Percentiles rank a stretch among this genome's conserved stretches.
phyloP scores from a whole-genome alignment of 2,329 filamentous ascomycete genomes.

The Stachybotrys echinatus region DNA sequence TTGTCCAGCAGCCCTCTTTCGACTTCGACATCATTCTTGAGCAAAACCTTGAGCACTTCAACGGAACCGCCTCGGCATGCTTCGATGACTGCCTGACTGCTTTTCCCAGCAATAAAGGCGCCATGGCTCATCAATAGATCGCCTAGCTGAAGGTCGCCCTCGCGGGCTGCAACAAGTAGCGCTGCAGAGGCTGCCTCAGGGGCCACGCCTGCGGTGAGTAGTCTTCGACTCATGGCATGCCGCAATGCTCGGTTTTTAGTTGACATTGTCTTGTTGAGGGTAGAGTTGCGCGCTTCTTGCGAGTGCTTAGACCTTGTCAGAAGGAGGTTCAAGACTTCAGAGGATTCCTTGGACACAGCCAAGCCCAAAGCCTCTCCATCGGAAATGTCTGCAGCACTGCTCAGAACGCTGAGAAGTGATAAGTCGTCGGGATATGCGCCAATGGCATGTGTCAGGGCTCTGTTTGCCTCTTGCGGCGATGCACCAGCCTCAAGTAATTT shows the following conservation, averaged over 20 bases:
- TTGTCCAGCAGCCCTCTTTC: constrained; percentile 38
- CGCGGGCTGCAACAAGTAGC: constrained; percentile 44
- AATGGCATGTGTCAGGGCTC: constrained; percentile 47
- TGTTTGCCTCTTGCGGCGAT: constrained; percentile 40
- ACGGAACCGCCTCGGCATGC: constrained; percentile 46
- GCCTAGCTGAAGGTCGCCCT: constrained; percentile 47
- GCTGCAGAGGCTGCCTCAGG: constrained; percentile 41
- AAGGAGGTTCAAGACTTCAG: constrained; percentile 41
- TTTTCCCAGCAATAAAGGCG: constrained; percentile 43
- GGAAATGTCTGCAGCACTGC: constrained; percentile 39
- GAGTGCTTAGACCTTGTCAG: constrained; percentile 31
- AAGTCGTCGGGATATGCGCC: constrained; percentile 41
- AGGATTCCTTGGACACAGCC: constrained; percentile 39
- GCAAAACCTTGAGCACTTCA: constrained; percentile 44
- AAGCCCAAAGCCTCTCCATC: constrained; percentile 44
- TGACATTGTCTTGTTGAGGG: constrained; percentile 37
- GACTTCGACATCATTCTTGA: constrained; percentile 31
- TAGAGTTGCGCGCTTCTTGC: constrained; percentile 28
- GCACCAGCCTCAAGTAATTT: constrained; percentile 45
- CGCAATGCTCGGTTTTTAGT: constrained; percentile 33
- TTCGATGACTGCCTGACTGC: constrained; percentile 49
- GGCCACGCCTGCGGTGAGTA: constrained; percentile 41
- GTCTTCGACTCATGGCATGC: constrained; percentile 35
- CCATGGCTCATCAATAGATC: constrained; percentile 46
- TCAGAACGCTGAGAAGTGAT: constrained; percentile 39